phyloP scores from a whole-genome alignment of 2,329 filamentous ascomycete species.

The Xylaria sp. region DNA sequence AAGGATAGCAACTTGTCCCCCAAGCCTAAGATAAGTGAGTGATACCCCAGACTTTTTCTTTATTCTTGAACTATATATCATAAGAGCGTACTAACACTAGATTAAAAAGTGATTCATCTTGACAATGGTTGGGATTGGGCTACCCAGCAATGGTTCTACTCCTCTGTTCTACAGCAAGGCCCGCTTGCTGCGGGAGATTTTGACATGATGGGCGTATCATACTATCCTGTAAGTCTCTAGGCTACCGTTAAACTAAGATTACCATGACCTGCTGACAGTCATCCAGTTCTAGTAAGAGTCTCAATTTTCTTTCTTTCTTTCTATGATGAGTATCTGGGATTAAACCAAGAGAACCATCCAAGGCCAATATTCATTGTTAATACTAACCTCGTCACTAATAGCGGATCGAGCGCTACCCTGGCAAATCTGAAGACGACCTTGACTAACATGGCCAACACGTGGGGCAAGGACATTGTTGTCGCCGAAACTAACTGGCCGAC shows the following conservation, averaged over 20 bases:
- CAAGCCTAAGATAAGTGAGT: constrained; percentile 68
- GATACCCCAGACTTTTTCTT: not conserved
- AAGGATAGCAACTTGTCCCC: constrained; percentile 68
- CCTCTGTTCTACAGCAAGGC: constrained; percentile 39
- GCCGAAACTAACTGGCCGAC: constrained; percentile 78
- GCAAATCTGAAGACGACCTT: constrained; percentile 65
- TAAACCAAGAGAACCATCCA: not conserved
- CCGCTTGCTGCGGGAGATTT: constrained; percentile 65
- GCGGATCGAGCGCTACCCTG: constrained; percentile 66
- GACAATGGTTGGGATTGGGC: constrained; percentile 81
- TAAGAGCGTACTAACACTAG: constrained; percentile 12
- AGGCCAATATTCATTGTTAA: not conserved
- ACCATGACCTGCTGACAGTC: constrained; percentile 3
- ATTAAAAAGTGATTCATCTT: constrained; percentile 69
- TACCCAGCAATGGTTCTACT: constrained; percentile 74
- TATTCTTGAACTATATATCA: not conserved
- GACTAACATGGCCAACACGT: constrained; percentile 68
- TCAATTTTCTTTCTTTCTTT: not conserved
- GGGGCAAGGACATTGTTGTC: constrained; percentile 74
- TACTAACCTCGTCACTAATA: constrained; percentile 33
- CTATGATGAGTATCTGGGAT: not conserved
- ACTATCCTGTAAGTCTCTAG: constrained; percentile 67
- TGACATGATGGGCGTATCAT: constrained; percentile 78
- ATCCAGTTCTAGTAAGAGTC: constrained; percentile 38
- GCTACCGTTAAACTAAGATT: not conserved